These are phyloP conservation scores for Ochetophila trinervis DNA, from an alignment of 306 rosid genomes.

Conservation along the genomic window DNA sequence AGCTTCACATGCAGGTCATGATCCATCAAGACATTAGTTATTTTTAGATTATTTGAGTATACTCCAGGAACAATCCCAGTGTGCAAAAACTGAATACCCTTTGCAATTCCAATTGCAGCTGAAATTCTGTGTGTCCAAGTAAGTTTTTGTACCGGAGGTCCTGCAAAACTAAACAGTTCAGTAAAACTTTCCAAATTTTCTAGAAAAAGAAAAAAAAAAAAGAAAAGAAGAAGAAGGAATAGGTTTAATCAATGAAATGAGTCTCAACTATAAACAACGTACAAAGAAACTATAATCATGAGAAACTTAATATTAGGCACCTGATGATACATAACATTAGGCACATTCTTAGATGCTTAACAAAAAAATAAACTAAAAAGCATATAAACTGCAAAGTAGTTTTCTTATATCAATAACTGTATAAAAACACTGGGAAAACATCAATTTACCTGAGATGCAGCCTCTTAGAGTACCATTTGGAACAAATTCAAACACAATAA, in stretches of 20 bases:
- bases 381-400: no score
- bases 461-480: constrained; percentile 61
- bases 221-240: background rate
- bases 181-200: background rate
- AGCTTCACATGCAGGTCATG: constrained; percentile 69
- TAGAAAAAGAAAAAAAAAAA: background rate
- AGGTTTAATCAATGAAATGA: no score
- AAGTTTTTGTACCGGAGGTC: constrained; percentile 53
- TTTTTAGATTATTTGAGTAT: constrained; percentile 71
- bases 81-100: constrained; percentile 91
- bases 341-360: no score
- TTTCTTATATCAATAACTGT: background rate
- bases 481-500: constrained; percentile 69
- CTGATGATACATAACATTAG: no score
- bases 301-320: no score
- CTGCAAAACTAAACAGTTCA: constrained; percentile 41
- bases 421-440: constrained; percentile 7
- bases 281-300: no score
- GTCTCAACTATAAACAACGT: no score
- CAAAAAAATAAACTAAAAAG: no score
- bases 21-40: constrained; percentile 74
- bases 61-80: constrained; percentile 92
- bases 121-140: constrained; percentile 80
- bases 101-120: constrained; percentile 77
- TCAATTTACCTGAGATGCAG: constrained; percentile 65